phyloP scores from a whole-genome alignment of 768 basidiomycete genomes.

The Mycena leptocephala region DNA sequence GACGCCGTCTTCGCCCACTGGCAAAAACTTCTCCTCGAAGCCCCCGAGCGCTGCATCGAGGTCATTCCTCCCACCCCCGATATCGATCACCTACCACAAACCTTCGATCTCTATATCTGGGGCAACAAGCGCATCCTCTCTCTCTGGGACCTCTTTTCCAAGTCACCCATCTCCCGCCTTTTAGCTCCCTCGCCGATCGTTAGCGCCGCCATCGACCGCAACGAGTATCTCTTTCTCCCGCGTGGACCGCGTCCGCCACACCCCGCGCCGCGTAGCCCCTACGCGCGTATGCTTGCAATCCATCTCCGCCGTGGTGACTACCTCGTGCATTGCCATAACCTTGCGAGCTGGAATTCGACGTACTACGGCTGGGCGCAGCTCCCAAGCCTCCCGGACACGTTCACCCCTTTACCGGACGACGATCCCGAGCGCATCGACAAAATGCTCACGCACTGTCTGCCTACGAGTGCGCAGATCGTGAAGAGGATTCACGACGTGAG shows the following conservation, averaged over 20 bases:
- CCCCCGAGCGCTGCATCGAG: constrained; percentile 63
- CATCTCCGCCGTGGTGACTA: constrained; percentile 56
- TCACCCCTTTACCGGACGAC: constrained; percentile 37
- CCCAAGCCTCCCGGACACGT: constrained; percentile 43
- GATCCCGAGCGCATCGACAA: constrained; percentile 11
- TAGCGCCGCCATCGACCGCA: constrained; percentile 51
- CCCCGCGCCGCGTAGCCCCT: constrained; percentile 48
- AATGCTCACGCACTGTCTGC: constrained; percentile 44
- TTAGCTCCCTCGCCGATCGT: constrained; percentile 55
- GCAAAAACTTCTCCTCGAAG: constrained; percentile 54
- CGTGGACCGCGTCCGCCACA: constrained; percentile 45
- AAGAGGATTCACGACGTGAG: constrained; percentile 31
- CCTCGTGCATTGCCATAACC: constrained; percentile 40
- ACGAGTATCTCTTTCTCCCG: constrained; percentile 53
- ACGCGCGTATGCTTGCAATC: constrained; percentile 49
- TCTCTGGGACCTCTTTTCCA: constrained; percentile 51
- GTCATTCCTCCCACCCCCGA: constrained; percentile 43
- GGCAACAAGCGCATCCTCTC: constrained; percentile 50
- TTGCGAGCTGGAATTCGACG: constrained; percentile 38
- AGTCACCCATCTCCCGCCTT: constrained; percentile 51
- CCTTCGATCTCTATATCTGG: constrained; percentile 55
- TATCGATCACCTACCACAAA: constrained; percentile 52
- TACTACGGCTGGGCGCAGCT: constrained; percentile 49
- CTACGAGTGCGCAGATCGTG: constrained; percentile 36
- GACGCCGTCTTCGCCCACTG: constrained; percentile 57